These are phyloP conservation scores for Pisolithus sp. DNA, from an alignment of 768 basidiomycete genomes.

Conservation along the genomic window DNA sequence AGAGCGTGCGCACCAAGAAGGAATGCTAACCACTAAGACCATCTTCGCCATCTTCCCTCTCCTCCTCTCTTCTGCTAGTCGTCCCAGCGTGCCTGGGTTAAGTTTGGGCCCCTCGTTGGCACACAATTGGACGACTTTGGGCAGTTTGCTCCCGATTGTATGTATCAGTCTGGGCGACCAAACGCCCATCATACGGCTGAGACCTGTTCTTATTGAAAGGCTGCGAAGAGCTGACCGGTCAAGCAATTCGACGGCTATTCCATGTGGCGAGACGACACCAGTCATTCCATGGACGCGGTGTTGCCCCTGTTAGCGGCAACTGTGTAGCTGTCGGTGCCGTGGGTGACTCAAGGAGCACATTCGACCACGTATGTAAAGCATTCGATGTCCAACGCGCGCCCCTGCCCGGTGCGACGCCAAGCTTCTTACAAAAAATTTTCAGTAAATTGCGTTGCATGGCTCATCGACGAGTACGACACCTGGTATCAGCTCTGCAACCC, in stretches of 20 bases:
- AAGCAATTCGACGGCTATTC: conserved; percentile 87
- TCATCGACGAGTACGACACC: conserved; percentile 99
- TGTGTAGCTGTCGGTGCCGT: conserved; percentile 97
- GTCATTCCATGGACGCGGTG: conserved; percentile 88
- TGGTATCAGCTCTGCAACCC: conserved; percentile 94
- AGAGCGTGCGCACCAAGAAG: neutral
- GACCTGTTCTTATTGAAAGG: conserved; percentile 1
- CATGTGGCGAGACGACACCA: conserved; percentile 88
- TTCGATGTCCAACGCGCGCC: conserved; percentile 99
- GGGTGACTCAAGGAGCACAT: conserved; percentile 88
- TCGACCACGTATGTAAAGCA: conserved; percentile 72
- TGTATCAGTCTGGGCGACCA: conserved; percentile 91
- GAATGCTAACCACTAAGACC: neutral
- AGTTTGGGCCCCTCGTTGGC: conserved; percentile 82
- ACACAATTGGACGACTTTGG: conserved; percentile 78
- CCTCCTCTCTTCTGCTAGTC: conserved; percentile 48
- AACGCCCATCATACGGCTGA: conserved; percentile 46
- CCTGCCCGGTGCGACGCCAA: conserved; percentile 26
- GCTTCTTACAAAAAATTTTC: neutral
- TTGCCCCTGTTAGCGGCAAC: conserved; percentile 94
- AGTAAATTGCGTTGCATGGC: conserved; percentile 39
- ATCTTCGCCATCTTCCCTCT: no score
- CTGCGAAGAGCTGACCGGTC: conserved; percentile 53
- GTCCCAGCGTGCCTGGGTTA: conserved; percentile 69
- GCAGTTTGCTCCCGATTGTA: conserved; percentile 81